Evolutionary conservation across 108 stramenopile genomes (phyloP).

Genomic region (Fragilaria crotonensis): DNA sequence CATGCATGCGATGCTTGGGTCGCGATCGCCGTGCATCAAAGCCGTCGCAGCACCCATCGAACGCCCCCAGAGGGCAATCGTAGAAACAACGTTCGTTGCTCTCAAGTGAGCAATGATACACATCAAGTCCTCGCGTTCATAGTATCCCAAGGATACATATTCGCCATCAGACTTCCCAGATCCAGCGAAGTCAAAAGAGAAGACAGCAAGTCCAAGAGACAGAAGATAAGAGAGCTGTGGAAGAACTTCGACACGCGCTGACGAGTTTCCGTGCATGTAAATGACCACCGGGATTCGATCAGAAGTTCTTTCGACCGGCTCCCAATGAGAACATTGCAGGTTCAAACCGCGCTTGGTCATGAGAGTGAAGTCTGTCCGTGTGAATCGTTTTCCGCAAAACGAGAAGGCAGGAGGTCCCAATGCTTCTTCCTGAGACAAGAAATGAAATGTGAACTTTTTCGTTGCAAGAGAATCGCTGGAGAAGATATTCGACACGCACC

Average conservation of each 20-base stretch:
- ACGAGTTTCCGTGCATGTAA: constrained; percentile 94
- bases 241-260: constrained; percentile 81
- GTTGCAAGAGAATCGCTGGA: neutral
- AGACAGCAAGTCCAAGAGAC: constrained; percentile 85
- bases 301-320: constrained; percentile 77
- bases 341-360: constrained; percentile 79
- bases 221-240: constrained; percentile 87
- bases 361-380: constrained; percentile 90
- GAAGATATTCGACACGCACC: constrained; percentile 37
- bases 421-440: constrained; percentile 81
- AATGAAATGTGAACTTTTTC: no score
- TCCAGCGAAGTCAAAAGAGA: constrained; percentile 99
- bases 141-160: constrained; percentile 94
- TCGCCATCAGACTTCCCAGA: constrained; percentile 94
- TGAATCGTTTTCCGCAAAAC: constrained; percentile 83
- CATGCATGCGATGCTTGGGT: constrained; percentile 95
- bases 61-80: constrained; percentile 98
- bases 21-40: constrained; percentile 95
- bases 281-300: constrained; percentile 84
- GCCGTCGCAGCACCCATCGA: constrained; percentile 99
- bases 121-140: constrained; percentile 94
- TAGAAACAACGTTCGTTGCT: constrained; percentile 80
- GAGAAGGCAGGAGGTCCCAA: constrained; percentile 80
- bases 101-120: constrained; percentile 89
- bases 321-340: constrained; percentile 93